Conservation (phyloP, 1,284 basidiomycete species). For the Fistulina hepatica region DNA sequence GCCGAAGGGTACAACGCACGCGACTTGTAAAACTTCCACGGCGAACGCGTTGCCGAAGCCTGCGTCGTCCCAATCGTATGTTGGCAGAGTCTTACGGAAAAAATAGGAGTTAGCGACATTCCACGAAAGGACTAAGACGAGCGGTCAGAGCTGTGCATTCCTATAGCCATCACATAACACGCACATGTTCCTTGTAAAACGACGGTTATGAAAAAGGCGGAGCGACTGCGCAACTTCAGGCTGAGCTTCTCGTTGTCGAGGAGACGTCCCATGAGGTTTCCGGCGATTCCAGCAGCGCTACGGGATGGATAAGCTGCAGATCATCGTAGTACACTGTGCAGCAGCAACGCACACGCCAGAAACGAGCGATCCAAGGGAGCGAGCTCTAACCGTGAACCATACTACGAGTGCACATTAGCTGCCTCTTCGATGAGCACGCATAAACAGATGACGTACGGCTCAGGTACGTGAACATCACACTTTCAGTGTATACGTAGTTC, state of each 20-base stretch:
- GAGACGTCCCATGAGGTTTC: constrained; percentile 11
- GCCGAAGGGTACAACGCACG: constrained; percentile 3
- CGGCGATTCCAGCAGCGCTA: constrained; percentile 7
- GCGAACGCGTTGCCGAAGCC: constrained; percentile 12
- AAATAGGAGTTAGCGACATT: constrained; percentile 6
- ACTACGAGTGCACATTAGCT: neutral
- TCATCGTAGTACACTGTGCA: too few species aligned
- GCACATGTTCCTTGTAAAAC: constrained; percentile 9
- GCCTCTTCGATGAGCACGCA: neutral
- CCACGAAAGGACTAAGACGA: neutral
- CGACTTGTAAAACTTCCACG: constrained; percentile 8
- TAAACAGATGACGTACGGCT: neutral
- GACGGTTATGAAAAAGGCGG: constrained; percentile 9
- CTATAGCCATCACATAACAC: constrained; percentile 1
- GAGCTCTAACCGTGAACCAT: constrained; percentile 13
- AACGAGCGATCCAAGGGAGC: constrained; percentile 14
- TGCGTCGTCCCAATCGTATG: constrained; percentile 11
- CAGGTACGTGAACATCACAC: constrained; percentile 13
- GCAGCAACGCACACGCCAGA: too few species aligned
- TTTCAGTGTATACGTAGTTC: constrained; percentile 8
- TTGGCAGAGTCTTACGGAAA: constrained; percentile 6
- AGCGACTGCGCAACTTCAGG: constrained; percentile 7
- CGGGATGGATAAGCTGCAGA: too few species aligned
- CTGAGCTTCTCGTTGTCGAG: constrained; percentile 7
- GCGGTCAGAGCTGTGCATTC: neutral